phyloP scores from a whole-genome alignment of 306 rosid genomes.

The Casuarina equisetifolia region DNA sequence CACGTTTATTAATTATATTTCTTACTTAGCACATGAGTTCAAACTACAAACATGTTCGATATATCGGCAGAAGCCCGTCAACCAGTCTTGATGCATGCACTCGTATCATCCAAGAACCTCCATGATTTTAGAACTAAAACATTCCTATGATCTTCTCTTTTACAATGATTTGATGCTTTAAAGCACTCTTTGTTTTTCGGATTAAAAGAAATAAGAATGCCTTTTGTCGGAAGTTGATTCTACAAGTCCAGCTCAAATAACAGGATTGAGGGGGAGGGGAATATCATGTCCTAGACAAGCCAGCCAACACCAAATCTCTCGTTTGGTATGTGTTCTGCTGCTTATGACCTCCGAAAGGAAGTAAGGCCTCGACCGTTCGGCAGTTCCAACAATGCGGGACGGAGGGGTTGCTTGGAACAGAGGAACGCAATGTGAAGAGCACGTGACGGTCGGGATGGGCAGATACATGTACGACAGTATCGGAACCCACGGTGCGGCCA shows the following conservation, averaged over 20 bases:
- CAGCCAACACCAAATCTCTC: constrained; percentile 33
- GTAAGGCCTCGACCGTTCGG: constrained; percentile 13
- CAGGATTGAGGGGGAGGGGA: constrained; percentile 20
- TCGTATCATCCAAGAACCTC: constrained; percentile 27
- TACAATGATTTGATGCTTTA: constrained; percentile 13
- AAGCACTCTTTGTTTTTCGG: constrained; percentile 8
- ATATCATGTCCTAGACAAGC: constrained; percentile 35
- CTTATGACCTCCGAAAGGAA: constrained; percentile 21
- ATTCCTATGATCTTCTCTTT: constrained; percentile 38
- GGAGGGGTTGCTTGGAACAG: constrained; percentile 19
- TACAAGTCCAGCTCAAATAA: constrained; percentile 26
- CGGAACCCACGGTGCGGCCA: constrained; percentile 29
- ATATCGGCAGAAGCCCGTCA: constrained; percentile 56
- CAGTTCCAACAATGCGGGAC: constrained; percentile 15
- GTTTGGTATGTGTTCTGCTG: constrained; percentile 43
- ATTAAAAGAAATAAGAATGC: constrained; percentile 27
- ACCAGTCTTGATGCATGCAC: constrained; percentile 47
- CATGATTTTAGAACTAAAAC: constrained; percentile 37
- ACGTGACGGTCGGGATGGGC: constrained; percentile 39
- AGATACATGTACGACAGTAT: constrained; percentile 16
- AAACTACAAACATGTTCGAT: constrained; percentile 37
- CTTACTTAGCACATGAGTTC: not conserved
- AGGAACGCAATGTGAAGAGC: constrained; percentile 20
- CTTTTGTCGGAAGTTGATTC: constrained; percentile 44
- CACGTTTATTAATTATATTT: not conserved